Conservation (phyloP, 139 green algal species). For the Tetradesmus lagerheimii region DNA sequence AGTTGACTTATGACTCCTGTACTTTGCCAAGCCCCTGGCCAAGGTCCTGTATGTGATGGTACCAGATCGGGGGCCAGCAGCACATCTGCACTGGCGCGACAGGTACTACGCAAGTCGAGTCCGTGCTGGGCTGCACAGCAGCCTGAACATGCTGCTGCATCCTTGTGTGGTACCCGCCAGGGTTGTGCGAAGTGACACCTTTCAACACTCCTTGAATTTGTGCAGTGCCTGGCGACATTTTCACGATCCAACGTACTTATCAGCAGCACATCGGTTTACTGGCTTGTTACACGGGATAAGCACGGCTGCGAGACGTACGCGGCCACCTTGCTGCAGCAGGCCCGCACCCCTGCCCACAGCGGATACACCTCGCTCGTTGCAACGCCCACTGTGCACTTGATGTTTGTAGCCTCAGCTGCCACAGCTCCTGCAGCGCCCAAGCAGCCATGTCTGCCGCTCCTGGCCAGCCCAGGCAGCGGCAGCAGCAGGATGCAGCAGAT, state of each 20-base stretch:
- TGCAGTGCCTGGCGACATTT: neutral
- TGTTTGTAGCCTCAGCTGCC: neutral
- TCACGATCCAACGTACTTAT: neutral
- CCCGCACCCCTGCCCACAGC: neutral
- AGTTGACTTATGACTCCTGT: neutral
- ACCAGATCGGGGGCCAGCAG: neutral
- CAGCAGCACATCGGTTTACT: neutral
- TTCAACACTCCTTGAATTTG: neutral
- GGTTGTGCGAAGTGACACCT: neutral
- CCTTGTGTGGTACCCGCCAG: neutral
- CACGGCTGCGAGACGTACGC: neutral
- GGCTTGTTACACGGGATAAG: neutral
- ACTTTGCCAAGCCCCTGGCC: neutral
- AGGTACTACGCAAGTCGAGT: too few relatives aligned
- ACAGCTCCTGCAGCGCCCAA: too few relatives aligned
- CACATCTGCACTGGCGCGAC: too few relatives aligned
- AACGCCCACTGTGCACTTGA: neutral
- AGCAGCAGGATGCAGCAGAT: conserved; percentile 22
- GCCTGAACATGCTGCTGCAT: neutral
- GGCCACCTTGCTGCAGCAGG: neutral
- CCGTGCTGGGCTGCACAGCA: too few relatives aligned
- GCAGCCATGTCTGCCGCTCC: conserved; percentile 7
- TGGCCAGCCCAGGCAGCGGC: conserved; percentile 1
- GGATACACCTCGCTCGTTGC: too few relatives aligned
- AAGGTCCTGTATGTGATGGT: neutral